A percentile compares a stretch with the other conserved stretches of the same genome.
phyloP scores from a whole-genome alignment of 78 protist genomes.

The Paratrimastix pyriformis region DNA sequence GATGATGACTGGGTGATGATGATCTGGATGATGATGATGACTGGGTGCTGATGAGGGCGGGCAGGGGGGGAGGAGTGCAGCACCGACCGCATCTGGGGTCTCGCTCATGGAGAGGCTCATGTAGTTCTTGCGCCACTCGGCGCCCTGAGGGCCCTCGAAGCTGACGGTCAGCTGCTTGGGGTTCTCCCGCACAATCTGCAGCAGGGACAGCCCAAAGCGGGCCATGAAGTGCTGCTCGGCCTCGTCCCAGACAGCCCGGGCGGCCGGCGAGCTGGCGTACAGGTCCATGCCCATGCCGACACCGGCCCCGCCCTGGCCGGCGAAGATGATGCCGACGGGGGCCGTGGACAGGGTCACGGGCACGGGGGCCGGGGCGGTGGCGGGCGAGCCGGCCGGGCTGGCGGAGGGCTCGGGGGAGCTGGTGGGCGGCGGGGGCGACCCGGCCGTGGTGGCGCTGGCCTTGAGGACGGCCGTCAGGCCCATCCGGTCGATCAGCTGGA shows the following conservation, averaged over 20 bases:
- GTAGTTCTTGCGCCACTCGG: constrained; percentile 43
- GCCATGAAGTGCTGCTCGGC: constrained; percentile 37
- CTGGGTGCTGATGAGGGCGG: not conserved
- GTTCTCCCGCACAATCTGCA: constrained; percentile 48
- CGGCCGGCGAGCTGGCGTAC: constrained; percentile 27
- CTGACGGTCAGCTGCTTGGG: constrained; percentile 41
- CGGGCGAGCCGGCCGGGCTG: no score
- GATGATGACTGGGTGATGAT: not conserved
- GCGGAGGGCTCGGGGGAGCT: no score
- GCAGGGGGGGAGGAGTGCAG: no score
- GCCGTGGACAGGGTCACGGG: no score
- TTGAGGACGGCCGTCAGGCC: not conserved
- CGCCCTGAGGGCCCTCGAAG: constrained; percentile 55
- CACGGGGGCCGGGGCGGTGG: no score
- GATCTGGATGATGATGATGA: not conserved
- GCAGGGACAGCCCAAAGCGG: constrained; percentile 44
- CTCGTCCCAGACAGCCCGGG: constrained; percentile 45
- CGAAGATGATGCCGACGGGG: no score
- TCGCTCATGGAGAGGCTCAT: not conserved
- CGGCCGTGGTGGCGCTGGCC: no score
- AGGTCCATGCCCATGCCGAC: constrained; percentile 64
- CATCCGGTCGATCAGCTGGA: not conserved
- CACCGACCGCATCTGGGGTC: no score
- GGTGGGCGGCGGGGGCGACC: no score
- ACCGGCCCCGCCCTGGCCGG: constrained; percentile 53